phyloP scores from a whole-genome alignment of 2,329 filamentous ascomycete genomes.

The Diaporthe amygdali region DNA sequence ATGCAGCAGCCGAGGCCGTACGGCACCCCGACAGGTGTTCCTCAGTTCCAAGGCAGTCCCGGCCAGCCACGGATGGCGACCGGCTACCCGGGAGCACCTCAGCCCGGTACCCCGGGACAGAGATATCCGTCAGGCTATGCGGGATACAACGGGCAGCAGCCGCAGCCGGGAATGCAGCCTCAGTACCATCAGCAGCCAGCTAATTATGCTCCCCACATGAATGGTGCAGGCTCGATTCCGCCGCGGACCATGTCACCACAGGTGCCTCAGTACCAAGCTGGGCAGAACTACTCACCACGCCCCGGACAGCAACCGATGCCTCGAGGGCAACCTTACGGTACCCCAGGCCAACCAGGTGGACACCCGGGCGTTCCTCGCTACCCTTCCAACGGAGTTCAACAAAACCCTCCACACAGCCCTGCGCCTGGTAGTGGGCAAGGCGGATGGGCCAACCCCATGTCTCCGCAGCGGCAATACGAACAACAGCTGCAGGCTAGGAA shows the following conservation, averaged over 20 bases:
- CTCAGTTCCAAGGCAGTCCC: conserved; percentile 49
- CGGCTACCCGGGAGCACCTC: conserved; percentile 44
- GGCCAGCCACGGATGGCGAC: conserved; percentile 48
- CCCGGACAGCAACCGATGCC: conserved; percentile 32
- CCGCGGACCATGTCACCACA: conserved; percentile 52
- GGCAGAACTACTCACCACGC: conserved; percentile 45
- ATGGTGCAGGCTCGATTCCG: conserved; percentile 46
- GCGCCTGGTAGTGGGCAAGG: neutral
- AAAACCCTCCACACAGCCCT: conserved; percentile 11
- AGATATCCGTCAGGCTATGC: conserved; percentile 41
- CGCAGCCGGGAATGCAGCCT: conserved; percentile 27
- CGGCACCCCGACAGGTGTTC: conserved; percentile 47
- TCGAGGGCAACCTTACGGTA: conserved; percentile 23
- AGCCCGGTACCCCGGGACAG: conserved; percentile 47
- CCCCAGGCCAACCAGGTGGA: conserved; percentile 20
- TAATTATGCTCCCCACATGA: conserved; percentile 45
- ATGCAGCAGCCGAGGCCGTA: conserved; percentile 59
- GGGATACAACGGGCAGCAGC: conserved; percentile 33
- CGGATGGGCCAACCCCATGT: conserved; percentile 19
- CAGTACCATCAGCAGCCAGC: conserved; percentile 37
- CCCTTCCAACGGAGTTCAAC: conserved; percentile 23
- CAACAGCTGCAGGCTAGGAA: conserved; percentile 16
- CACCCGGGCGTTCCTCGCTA: conserved; percentile 23
- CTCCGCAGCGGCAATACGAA: conserved; percentile 37
- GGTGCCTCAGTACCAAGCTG: conserved; percentile 35